A percentile compares a stretch with the other conserved stretches of the same genome.
phyloP scores from a whole-genome alignment of 345 rosid species.

The Eucalyptus pumila region DNA sequence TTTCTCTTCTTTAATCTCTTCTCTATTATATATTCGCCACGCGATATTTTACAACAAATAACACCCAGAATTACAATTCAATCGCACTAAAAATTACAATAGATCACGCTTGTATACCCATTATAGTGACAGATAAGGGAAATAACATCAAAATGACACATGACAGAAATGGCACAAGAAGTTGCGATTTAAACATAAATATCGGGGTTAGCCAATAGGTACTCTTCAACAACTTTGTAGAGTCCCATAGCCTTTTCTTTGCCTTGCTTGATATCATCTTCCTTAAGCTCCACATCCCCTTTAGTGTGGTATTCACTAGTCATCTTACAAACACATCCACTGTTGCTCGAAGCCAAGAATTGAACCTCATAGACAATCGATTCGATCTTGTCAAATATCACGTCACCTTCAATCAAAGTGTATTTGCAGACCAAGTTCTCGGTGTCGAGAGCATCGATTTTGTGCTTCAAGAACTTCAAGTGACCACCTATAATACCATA shows the following conservation, averaged over 20 bases:
- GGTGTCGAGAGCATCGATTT: constrained; percentile 13
- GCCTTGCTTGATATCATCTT: constrained; percentile 8
- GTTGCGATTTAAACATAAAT: not conserved
- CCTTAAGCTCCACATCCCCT: constrained; percentile 1
- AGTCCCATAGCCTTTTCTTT: not conserved
- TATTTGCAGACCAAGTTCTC: constrained; percentile 1
- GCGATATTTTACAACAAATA: no score
- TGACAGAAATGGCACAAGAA: not conserved
- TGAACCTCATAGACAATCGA: constrained; percentile 4
- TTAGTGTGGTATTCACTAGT: constrained; percentile 1
- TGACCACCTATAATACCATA: not conserved
- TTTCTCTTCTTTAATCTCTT: no score
- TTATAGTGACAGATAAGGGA: not conserved
- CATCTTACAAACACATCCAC: constrained; percentile 9
- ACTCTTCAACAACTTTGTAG: constrained; percentile 10
- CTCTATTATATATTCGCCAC: no score
- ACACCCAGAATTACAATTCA: not conserved
- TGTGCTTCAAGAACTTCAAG: constrained; percentile 2
- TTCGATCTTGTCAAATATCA: constrained; percentile 3
- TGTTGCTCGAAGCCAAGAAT: not conserved
- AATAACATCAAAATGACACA: not conserved
- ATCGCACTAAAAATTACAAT: not conserved
- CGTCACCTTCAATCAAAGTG: constrained; percentile 15
- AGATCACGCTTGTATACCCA: not conserved
- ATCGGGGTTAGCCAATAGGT: constrained; percentile 7